phyloP scores from a whole-genome alignment of 768 basidiomycete species.

The Daedaleopsis sinensis region DNA sequence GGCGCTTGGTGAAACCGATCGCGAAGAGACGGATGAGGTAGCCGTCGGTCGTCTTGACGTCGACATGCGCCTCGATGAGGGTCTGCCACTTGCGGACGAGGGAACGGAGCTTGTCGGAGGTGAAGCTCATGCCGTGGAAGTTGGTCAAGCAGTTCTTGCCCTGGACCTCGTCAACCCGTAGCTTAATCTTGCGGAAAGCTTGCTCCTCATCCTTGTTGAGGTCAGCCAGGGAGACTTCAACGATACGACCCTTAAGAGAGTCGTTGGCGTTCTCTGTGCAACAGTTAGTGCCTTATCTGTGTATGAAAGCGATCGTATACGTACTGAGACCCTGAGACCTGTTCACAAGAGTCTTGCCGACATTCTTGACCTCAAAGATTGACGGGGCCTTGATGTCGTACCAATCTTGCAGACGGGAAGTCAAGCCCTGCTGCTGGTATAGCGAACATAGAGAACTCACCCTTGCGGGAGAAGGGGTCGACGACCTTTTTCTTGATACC shows the following conservation, averaged over 20 bases:
- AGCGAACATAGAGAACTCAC: slow-evolving; percentile 44
- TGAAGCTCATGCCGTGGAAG: slow-evolving; percentile 99
- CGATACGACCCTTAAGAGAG: slow-evolving; percentile 94
- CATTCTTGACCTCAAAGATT: slow-evolving; percentile 94
- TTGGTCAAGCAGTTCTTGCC: slow-evolving; percentile 99
- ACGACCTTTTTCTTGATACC: slow-evolving; percentile 99
- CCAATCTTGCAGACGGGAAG: slow-evolving; percentile 69
- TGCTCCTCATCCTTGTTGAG: slow-evolving; percentile 99
- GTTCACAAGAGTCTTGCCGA: slow-evolving; percentile 99
- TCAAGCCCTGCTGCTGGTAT: neutral
- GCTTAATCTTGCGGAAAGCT: slow-evolving; percentile 98
- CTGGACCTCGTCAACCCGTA: slow-evolving; percentile 94
- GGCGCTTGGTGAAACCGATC: slow-evolving; percentile 98
- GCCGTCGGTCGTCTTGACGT: slow-evolving; percentile 98
- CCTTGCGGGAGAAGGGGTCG: slow-evolving; percentile 99
- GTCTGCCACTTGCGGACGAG: slow-evolving; percentile 99
- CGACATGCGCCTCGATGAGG: slow-evolving; percentile 97
- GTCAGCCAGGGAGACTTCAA: slow-evolving; percentile 96
- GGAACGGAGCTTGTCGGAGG: slow-evolving; percentile 98
- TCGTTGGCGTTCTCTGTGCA: slow-evolving; percentile 94
- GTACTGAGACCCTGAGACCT: slow-evolving; percentile 96
- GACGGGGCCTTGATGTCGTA: slow-evolving; percentile 99
- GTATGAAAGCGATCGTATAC: slow-evolving; percentile 38
- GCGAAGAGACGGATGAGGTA: slow-evolving; percentile 99
- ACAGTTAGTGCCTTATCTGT: slow-evolving; percentile 15